These are phyloP conservation scores for Rhodamnia argentea DNA, from an alignment of 345 rosid species.

Conservation along the genomic window DNA sequence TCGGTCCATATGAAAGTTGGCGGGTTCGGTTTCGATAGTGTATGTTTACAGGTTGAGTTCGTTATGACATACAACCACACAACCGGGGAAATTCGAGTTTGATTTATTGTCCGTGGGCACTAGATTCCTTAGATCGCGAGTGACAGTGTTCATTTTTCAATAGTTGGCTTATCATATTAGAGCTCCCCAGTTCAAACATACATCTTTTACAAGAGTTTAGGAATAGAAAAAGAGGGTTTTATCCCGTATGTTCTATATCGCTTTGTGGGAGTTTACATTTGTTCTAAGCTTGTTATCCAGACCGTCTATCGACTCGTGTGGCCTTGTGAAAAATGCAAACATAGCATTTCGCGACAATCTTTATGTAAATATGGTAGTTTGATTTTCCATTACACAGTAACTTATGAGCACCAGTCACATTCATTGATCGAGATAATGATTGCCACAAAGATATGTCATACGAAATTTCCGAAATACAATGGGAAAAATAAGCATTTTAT, in stretches of 20 bases:
- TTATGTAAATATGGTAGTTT: not conserved
- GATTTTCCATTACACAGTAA: not conserved
- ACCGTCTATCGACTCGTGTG: fast-evolving
- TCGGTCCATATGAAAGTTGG: not conserved
- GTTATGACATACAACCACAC: not conserved
- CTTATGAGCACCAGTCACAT: not conserved
- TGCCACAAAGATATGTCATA: not conserved
- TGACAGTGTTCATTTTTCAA: not conserved
- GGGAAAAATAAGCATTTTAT: not conserved
- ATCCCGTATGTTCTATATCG: not conserved
- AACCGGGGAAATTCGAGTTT: not conserved
- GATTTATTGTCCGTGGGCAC: not conserved
- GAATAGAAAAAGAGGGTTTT: not conserved
- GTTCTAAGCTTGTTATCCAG: fast-evolving
- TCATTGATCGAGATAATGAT: not conserved
- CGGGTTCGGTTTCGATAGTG: fast-evolving
- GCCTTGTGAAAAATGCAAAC: not conserved
- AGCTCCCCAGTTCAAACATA: not conserved
- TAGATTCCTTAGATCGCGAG: not conserved
- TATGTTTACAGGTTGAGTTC: not conserved
- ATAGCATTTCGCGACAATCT: not conserved
- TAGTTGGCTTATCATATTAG: not conserved
- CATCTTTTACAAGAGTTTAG: not conserved
- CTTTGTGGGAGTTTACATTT: not conserved
- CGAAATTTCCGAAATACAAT: not conserved